Conservation (phyloP, 495 filamentous ascomycete genomes). For the Ramalina peruviana region DNA sequence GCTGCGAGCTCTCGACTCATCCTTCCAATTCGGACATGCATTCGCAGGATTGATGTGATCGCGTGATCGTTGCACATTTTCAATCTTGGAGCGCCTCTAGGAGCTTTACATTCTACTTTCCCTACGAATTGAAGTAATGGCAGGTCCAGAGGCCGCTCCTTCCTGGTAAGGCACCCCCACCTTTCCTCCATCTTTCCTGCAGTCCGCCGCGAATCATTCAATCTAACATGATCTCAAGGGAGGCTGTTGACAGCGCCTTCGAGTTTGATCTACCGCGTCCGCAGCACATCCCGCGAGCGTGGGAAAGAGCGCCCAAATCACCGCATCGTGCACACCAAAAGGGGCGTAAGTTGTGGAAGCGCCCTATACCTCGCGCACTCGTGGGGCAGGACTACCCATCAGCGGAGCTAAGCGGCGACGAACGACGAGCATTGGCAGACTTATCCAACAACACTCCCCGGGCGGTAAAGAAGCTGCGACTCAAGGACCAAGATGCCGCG, state of each 20-base stretch:
- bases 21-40: too few species aligned
- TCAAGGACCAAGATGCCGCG: conserved; percentile 26
- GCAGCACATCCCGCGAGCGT: conserved; percentile 30
- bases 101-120: too few species aligned
- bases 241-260: not conserved
- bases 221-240: not conserved
- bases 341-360: conserved; percentile 39
- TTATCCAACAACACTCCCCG: conserved; percentile 19
- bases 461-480: conserved; percentile 34
- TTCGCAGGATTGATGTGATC: too few species aligned
- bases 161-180: not conserved
- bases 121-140: not conserved
- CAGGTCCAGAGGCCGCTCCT: not conserved
- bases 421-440: conserved; percentile 11
- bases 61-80: too few species aligned
- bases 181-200: not conserved
- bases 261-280: conserved; percentile 27
- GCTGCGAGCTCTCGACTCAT: too few species aligned
- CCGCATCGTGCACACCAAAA: conserved; percentile 30
- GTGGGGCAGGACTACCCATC: not conserved
- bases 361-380: conserved; percentile 22
- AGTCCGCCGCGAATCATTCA: not conserved
- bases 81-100: too few species aligned
- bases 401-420: conserved; percentile 9
- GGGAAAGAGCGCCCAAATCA: conserved; percentile 43